Evolutionary conservation across 75 land plant species (phyloP), one percentile per base, ranked within the genome.

Genomic region (Pinus tabuliformis): DNA sequence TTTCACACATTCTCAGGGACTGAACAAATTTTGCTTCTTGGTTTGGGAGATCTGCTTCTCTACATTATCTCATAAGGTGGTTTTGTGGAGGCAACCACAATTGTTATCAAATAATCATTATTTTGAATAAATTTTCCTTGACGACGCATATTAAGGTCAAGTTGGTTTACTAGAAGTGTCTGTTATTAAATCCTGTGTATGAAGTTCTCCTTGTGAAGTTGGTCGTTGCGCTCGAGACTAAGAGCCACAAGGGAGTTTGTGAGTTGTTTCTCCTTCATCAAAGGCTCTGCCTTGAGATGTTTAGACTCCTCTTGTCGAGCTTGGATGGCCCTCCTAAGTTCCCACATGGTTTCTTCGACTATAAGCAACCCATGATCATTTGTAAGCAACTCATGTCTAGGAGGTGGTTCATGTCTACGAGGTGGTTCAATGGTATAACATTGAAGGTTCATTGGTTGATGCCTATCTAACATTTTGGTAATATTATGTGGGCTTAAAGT

Each of bases 151-250:
- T 37, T 0, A 37, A 37, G 39, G 39, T 37, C 39, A 5, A 37
- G 5, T 37, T 37, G 39, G 39, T 37, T 37, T 37, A 0, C 39
- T 26, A 26, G 26, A 37, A 37, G 5, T 58, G 59, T 58, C 59
- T 58, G 59, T 65, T 56, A 21, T 70, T 65, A 83, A 58, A 91
- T 88, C 30, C 88, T 87, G 20, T 85, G 81, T 2, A 93, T 93
- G 8, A 91, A 54, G 6, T 91, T 90, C 76, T 93, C 93, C 75
- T 89, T 93, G 20, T 86, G 83, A n/a, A 91, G 74, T 73, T 93
- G 90, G 78, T 84, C 42, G 12, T 73, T 66, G 62, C 88, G 92
- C 57, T 90, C 87, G 57, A 58, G 62, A 56, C 70, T 65, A 20
- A 82, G 73, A 36, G 21, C 56, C 16, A 73, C 57, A 2, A 84